phyloP scores from a whole-genome alignment of 805 yeast genomes.

The Schwanniomyces vanrijiae region DNA sequence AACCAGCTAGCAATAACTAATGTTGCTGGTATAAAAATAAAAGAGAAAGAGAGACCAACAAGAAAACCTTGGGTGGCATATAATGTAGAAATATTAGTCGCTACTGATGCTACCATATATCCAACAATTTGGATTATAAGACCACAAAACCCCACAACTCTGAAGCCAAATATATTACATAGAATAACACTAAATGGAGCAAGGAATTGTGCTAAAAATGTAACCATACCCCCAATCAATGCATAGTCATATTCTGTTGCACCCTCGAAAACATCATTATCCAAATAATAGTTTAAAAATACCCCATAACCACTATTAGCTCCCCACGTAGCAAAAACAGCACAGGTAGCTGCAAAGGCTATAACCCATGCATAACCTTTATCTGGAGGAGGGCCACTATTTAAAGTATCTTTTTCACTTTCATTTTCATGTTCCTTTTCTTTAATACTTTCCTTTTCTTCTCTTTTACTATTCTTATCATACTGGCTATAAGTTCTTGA shows the following conservation, averaged over 20 bases:
- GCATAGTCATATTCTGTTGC: conserved; percentile 49
- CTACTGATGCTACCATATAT: conserved; percentile 50
- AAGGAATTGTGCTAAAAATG: conserved; percentile 55
- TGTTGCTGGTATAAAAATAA: conserved; percentile 44
- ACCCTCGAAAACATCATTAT: conserved; percentile 33
- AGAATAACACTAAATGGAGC: conserved; percentile 54
- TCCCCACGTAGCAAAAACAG: conserved; percentile 54
- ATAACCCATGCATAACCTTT: conserved; percentile 52
- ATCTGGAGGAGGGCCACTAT: conserved; percentile 4
- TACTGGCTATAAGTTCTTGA: neutral
- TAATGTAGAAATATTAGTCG: conserved; percentile 50
- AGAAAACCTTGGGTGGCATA: conserved; percentile 53
- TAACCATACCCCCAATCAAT: conserved; percentile 49
- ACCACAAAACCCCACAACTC: conserved; percentile 46
- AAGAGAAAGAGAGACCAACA: conserved; percentile 48
- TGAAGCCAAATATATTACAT: conserved; percentile 51
- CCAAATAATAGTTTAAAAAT: conserved; percentile 51
- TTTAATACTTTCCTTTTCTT: conserved; percentile 1
- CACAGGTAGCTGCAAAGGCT: conserved; percentile 48
- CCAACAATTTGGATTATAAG: conserved; percentile 43
- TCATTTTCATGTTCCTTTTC: conserved; percentile 1
- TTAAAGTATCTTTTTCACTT: neutral
- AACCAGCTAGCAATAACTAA: conserved; percentile 52
- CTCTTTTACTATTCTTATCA: conserved; percentile 2
- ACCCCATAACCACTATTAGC: conserved; percentile 60